Conservation (phyloP, 1,284 basidiomycete species). For the Sporisorium graminicola region DNA sequence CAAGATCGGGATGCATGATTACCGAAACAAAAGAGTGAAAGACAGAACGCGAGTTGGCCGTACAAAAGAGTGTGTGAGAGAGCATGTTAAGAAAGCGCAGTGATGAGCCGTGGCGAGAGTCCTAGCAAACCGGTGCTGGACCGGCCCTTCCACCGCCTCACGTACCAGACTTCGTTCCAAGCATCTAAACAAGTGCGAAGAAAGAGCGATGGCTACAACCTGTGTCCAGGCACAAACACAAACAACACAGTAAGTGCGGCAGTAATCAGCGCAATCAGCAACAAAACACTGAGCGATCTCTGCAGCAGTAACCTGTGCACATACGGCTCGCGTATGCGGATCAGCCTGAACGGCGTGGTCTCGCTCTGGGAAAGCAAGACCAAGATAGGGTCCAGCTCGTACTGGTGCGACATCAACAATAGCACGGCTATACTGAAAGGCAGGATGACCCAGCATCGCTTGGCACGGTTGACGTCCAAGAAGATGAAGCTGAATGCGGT, state of each 20-base stretch:
- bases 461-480: slow-evolving; percentile 88
- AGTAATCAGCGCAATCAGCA: slow-evolving; percentile 78
- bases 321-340: slow-evolving; percentile 89
- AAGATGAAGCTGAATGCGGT: slow-evolving; percentile 92
- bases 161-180: no score
- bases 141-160: neutral
- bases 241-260: slow-evolving; percentile 86
- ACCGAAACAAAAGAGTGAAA: neutral
- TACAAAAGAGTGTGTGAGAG: slow-evolving; percentile 21
- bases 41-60: slow-evolving; percentile 11
- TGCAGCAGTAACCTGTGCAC: slow-evolving; percentile 88
- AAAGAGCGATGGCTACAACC: no score
- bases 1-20: no score
- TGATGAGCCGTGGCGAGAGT: neutral
- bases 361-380: slow-evolving; percentile 71
- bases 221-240: slow-evolving; percentile 90
- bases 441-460: slow-evolving; percentile 94
- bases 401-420: slow-evolving; percentile 91
- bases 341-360: slow-evolving; percentile 84
- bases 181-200: neutral
- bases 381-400: slow-evolving; percentile 90
- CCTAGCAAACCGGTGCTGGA: slow-evolving; percentile 1
- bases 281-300: slow-evolving; percentile 83
- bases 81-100: neutral
- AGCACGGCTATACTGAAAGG: slow-evolving; percentile 91